A percentile compares a stretch with the other conserved stretches of the same genome.
phyloP scores from a whole-genome alignment of 1,284 basidiomycete species.

The Hymenochaete sp. region DNA sequence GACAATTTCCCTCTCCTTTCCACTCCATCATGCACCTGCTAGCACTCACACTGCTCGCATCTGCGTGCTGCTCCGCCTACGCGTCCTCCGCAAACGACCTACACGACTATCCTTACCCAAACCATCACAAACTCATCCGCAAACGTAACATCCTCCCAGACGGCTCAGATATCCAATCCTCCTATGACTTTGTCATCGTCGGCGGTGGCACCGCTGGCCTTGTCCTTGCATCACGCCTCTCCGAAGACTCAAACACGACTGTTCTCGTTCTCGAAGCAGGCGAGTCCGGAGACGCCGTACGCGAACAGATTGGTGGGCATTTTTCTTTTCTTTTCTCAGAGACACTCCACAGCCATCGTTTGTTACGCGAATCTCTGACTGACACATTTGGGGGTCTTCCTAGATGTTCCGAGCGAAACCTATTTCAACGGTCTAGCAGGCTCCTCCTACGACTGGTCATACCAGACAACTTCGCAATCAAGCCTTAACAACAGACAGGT shows the following conservation, averaged over 20 bases:
- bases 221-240: slow-evolving; percentile 61
- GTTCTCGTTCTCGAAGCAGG: slow-evolving; percentile 72
- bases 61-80: slow-evolving; percentile 23
- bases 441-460: slow-evolving; percentile 56
- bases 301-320: slow-evolving; percentile 30
- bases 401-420: slow-evolving; percentile 43
- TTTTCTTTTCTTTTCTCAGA: not conserved
- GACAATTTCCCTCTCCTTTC: no score
- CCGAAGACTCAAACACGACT: slow-evolving; percentile 57
- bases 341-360: not conserved
- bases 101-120: slow-evolving; percentile 21
- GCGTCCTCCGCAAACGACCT: slow-evolving; percentile 20
- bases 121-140: slow-evolving; percentile 19
- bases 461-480: slow-evolving; percentile 44
- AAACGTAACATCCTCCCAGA: slow-evolving; percentile 36
- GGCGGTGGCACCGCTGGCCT: slow-evolving; percentile 71
- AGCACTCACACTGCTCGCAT: no score
- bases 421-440: slow-evolving; percentile 43
- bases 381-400: slow-evolving; percentile 21
- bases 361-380: not conserved
- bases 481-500: slow-evolving; percentile 31
- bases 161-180: slow-evolving; percentile 29
- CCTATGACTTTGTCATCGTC: slow-evolving; percentile 49
- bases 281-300: slow-evolving; percentile 43
- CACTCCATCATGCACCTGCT: no score